A percentile compares a stretch with the other conserved stretches of the same genome.
phyloP scores from a whole-genome alignment of 495 filamentous ascomycete species.

The Pseudevernia furfuracea region DNA sequence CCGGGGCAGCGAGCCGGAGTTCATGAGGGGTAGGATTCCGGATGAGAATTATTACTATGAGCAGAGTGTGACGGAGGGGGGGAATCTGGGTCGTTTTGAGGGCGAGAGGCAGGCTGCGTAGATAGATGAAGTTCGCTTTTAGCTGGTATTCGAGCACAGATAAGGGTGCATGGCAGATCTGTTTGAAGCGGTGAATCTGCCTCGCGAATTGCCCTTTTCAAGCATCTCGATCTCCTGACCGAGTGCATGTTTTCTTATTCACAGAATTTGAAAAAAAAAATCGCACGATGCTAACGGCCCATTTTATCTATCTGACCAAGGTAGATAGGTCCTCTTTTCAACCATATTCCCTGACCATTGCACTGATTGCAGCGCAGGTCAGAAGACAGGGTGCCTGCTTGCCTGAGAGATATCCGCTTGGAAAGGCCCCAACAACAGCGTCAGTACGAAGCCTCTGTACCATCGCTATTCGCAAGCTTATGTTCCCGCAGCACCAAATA shows the following conservation, averaged over 20 bases:
- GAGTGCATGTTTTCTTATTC: too few relatives aligned
- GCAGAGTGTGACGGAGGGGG: constrained; percentile 28
- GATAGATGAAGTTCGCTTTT: constrained; percentile 24
- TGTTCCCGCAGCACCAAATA: too few relatives aligned
- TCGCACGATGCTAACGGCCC: too few relatives aligned
- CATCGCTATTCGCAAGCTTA: too few relatives aligned
- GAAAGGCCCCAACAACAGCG: neutral
- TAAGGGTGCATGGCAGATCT: neutral
- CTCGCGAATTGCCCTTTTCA: neutral
- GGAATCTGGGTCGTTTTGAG: constrained; percentile 14
- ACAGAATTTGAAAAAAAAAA: too few relatives aligned
- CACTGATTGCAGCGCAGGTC: too few relatives aligned
- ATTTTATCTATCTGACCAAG: too few relatives aligned
- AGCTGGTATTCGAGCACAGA: neutral
- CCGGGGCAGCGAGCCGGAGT: constrained; percentile 78
- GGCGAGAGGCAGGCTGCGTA: constrained; percentile 13
- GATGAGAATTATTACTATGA: constrained; percentile 94
- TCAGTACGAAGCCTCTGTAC: neutral
- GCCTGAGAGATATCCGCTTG: too few relatives aligned
- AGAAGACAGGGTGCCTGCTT: too few relatives aligned
- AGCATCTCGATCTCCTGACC: too few relatives aligned
- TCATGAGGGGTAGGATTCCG: constrained; percentile 77
- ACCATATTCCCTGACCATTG: too few relatives aligned
- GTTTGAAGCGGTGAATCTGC: neutral
- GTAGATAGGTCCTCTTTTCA: too few relatives aligned